A percentile compares a stretch with the other conserved stretches of the same genome.
These are phyloP conservation scores for Podosphaera aphanis DNA, from an alignment of 2,329 filamentous ascomycete species.

Conservation along the genomic window DNA sequence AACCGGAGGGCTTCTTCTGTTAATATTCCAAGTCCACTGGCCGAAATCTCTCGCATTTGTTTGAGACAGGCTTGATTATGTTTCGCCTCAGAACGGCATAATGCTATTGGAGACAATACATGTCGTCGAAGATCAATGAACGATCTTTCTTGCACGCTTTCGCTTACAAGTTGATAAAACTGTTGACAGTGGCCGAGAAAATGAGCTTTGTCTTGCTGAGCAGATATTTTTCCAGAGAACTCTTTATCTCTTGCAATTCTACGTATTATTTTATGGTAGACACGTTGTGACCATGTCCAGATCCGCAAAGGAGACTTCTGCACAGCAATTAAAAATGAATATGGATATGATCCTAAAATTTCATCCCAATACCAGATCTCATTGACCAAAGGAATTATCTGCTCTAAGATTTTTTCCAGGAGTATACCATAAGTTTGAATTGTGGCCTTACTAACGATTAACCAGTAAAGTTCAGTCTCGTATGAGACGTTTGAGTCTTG, in stretches of 20 bases:
- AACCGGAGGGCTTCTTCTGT: slow-evolving; percentile 66
- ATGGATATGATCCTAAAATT: slow-evolving; percentile 52
- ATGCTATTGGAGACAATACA: slow-evolving; percentile 56
- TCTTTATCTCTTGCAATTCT: slow-evolving; percentile 12
- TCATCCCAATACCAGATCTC: slow-evolving; percentile 95
- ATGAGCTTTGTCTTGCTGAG: slow-evolving; percentile 12
- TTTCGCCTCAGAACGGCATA: slow-evolving; percentile 50
- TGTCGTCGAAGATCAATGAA: slow-evolving; percentile 46
- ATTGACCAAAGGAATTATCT: slow-evolving; percentile 62
- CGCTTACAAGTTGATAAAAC: slow-evolving; percentile 62
- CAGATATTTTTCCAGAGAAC: slow-evolving; percentile 11
- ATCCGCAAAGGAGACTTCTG: slow-evolving; percentile 64
- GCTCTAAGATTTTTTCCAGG: slow-evolving; percentile 52
- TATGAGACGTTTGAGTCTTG: slow-evolving; percentile 23
- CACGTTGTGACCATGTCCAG: slow-evolving; percentile 45
- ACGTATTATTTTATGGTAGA: slow-evolving; percentile 32
- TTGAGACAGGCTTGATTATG: slow-evolving; percentile 49
- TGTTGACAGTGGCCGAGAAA: slow-evolving; percentile 32
- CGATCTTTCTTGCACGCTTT: slow-evolving; percentile 50
- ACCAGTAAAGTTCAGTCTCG: slow-evolving; percentile 68
- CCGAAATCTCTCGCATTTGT: slow-evolving; percentile 54
- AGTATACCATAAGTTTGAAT: slow-evolving; percentile 74
- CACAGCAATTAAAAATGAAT: slow-evolving; percentile 60
- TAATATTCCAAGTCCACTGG: slow-evolving; percentile 66
- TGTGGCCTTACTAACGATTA: slow-evolving; percentile 73